Percentiles rank a stretch among this genome's conserved stretches.
phyloP scores from a whole-genome alignment of 768 basidiomycete species.

The Gautieria morchelliformis region DNA sequence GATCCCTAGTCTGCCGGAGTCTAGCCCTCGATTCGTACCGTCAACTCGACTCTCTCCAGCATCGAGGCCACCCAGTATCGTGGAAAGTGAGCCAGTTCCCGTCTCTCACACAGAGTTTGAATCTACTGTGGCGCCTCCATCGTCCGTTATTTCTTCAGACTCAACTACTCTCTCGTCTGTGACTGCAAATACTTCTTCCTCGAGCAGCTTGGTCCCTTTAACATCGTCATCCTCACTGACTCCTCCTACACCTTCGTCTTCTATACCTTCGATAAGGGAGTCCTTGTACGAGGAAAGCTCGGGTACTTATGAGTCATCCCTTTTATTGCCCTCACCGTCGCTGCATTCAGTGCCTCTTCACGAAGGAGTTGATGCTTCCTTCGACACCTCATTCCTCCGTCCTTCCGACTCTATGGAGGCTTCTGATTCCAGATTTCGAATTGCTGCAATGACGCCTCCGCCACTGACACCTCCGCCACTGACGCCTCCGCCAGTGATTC shows the following conservation, averaged over 20 bases:
- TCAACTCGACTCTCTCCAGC: not conserved
- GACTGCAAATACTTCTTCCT: not conserved
- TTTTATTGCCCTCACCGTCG: constrained; percentile 65
- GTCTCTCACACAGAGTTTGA: constrained; percentile 6
- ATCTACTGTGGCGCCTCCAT: constrained; percentile 25
- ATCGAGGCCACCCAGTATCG: not conserved
- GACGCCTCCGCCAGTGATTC: no score
- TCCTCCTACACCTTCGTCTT: constrained; percentile 30
- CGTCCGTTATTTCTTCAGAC: constrained; percentile 30
- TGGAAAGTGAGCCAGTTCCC: constrained; percentile 2
- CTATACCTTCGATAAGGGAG: constrained; percentile 15
- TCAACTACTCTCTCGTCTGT: constrained; percentile 32
- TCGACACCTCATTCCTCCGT: constrained; percentile 65
- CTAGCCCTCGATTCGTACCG: not conserved
- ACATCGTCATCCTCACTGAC: constrained; percentile 23
- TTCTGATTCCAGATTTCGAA: constrained; percentile 14
- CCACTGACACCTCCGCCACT: constrained; percentile 26
- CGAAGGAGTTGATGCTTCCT: constrained; percentile 54
- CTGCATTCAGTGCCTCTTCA: constrained; percentile 35
- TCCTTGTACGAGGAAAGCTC: constrained; percentile 60
- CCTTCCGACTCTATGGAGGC: constrained; percentile 37
- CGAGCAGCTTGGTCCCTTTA: not conserved
- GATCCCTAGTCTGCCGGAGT: constrained; percentile 6
- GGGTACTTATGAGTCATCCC: constrained; percentile 65
- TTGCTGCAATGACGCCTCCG: constrained; percentile 18